Conservation (phyloP, 805 yeast genomes). For the Starmerella khaoyaiensis region DNA sequence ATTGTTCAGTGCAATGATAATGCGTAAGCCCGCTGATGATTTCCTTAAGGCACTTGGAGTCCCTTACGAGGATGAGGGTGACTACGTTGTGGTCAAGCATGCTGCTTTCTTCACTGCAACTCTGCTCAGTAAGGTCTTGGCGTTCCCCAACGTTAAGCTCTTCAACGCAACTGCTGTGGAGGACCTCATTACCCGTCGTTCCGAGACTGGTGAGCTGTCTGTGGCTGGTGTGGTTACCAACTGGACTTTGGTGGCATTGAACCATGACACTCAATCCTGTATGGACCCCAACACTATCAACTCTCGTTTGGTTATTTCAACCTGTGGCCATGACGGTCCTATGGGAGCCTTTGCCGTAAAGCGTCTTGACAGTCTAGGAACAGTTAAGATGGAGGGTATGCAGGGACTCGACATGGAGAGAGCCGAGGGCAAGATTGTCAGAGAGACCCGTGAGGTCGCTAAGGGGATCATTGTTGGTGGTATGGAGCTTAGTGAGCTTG, state of each 20-base stretch:
- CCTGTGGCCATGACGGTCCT: conserved; percentile 76
- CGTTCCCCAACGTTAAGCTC: conserved; percentile 60
- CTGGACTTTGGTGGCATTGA: conserved; percentile 68
- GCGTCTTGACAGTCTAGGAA: conserved; percentile 44
- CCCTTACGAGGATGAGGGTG: conserved; percentile 67
- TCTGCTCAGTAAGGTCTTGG: conserved; percentile 51
- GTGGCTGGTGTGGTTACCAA: conserved; percentile 73
- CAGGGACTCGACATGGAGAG: conserved; percentile 67
- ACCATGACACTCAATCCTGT: conserved; percentile 64
- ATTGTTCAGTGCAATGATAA: conserved; percentile 62
- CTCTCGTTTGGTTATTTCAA: conserved; percentile 47
- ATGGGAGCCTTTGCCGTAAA: conserved; percentile 70
- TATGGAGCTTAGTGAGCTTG: conserved; percentile 68
- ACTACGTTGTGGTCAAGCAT: conserved; percentile 66
- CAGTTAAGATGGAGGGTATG: conserved; percentile 50
- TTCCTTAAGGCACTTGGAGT: conserved; percentile 52
- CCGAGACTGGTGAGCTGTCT: conserved; percentile 43
- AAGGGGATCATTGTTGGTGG: conserved; percentile 59
- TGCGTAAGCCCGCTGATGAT: conserved; percentile 65
- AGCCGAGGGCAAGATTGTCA: conserved; percentile 66
- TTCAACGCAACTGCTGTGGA: conserved; percentile 75
- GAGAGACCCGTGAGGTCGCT: conserved; percentile 49
- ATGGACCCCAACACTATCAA: conserved; percentile 77
- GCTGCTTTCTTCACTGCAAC: conserved; percentile 69
- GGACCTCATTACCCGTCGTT: conserved; percentile 61